phyloP scores from a whole-genome alignment of 805 yeast species.

The Candida xyloterini region DNA sequence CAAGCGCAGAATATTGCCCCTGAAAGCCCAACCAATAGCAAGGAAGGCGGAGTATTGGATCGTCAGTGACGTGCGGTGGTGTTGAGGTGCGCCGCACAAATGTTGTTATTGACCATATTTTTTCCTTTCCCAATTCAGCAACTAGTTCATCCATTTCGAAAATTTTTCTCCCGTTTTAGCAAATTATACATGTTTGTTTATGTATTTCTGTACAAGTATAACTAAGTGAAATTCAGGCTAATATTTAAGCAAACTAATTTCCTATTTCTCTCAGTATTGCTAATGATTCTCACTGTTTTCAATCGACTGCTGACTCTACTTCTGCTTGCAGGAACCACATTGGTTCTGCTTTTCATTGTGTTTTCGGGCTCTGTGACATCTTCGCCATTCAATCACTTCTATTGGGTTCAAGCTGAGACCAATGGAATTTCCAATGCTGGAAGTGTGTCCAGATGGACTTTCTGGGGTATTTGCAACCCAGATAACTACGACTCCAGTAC shows the following conservation, averaged over 20 bases:
- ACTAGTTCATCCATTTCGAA: slow-evolving; percentile 3
- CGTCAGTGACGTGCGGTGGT: not conserved
- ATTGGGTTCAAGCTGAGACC: slow-evolving; percentile 72
- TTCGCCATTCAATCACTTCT: slow-evolving; percentile 62
- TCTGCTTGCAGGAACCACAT: slow-evolving; percentile 44
- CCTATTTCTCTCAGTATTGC: slow-evolving; percentile 1
- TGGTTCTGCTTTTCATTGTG: slow-evolving; percentile 53
- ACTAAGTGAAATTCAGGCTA: slow-evolving; percentile 10
- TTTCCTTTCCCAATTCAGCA: slow-evolving; percentile 8
- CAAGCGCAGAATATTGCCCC: not conserved
- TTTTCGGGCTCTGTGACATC: slow-evolving; percentile 60
- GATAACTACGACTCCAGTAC: slow-evolving; percentile 21
- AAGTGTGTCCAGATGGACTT: slow-evolving; percentile 68
- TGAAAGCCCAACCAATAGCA: not conserved
- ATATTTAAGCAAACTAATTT: slow-evolving; percentile 3
- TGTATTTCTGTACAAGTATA: slow-evolving; percentile 11
- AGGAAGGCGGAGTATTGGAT: not conserved
- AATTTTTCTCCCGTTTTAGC: slow-evolving; percentile 9
- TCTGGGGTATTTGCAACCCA: slow-evolving; percentile 71
- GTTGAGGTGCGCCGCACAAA: not conserved
- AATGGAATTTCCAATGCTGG: slow-evolving; percentile 44
- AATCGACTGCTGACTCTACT: slow-evolving; percentile 31
- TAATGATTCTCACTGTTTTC: slow-evolving; percentile 18
- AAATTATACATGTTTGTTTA: slow-evolving; percentile 12
- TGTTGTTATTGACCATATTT: not conserved